Evolutionary conservation across 306 rosid genomes (phyloP).

Genomic region (Fragaria iinumae): DNA sequence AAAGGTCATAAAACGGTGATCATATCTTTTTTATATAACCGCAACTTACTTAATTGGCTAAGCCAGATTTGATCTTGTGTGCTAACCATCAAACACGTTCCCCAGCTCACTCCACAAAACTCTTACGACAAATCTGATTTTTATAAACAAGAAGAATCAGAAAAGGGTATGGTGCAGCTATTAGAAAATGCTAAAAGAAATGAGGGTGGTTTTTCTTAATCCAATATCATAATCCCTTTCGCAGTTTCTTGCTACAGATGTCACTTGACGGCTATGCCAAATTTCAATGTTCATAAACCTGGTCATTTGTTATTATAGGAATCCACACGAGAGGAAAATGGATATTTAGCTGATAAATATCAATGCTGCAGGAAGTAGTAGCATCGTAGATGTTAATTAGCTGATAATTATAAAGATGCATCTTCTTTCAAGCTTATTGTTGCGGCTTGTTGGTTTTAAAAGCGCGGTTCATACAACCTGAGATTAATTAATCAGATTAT

Average conservation of each 20-base stretch:
- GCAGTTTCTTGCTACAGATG: not conserved
- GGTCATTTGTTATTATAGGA: not conserved
- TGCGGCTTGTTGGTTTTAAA: not conserved
- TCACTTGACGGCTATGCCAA: not conserved
- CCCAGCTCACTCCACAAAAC: not conserved
- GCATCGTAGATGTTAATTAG: too few relatives aligned
- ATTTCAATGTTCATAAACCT: not conserved
- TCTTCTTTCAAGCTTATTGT: not conserved
- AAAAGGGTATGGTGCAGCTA: not conserved
- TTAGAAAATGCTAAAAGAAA: not conserved
- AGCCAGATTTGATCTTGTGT: slow-evolving; percentile 3
- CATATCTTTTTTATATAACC: not conserved
- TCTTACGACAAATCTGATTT: not conserved
- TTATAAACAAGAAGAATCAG: not conserved
- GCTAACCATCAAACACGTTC: slow-evolving; percentile 25
- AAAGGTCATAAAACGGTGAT: not conserved
- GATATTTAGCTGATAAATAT: not conserved
- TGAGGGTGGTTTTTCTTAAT: not conserved
- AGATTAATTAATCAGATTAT: not conserved
- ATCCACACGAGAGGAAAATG: not conserved
- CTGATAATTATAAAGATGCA: not conserved
- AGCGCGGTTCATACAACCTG: not conserved
- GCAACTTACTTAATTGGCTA: not conserved
- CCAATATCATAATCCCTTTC: not conserved
- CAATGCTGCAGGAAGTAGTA: not conserved